Percentiles rank a stretch among this genome's conserved stretches.
Evolutionary conservation across 306 rosid species (phyloP).

Genomic region (Sophora flavescens): DNA sequence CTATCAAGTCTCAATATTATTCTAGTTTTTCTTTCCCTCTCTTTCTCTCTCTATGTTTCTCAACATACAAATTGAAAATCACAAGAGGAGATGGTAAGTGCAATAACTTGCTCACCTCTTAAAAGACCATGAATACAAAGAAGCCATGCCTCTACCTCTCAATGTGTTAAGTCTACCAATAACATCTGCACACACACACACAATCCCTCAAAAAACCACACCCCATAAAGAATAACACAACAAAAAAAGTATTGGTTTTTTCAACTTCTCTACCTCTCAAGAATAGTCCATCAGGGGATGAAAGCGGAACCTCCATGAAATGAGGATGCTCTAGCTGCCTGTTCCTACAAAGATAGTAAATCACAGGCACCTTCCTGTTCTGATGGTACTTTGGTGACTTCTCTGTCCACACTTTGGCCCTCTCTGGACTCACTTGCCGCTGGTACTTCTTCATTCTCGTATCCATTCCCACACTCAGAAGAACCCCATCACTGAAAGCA

Average conservation of each 20-base stretch:
- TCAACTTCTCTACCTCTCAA: conserved; percentile 69
- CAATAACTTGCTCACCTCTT: conserved; percentile 68
- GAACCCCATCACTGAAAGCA: neutral
- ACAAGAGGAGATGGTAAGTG: neutral
- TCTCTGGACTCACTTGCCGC: conserved; percentile 85
- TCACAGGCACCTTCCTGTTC: conserved; percentile 79
- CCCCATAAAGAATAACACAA: neutral
- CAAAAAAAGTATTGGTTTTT: neutral
- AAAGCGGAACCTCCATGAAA: conserved; percentile 88
- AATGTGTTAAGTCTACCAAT: conserved; percentile 72
- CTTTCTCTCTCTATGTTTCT: conserved; percentile 9
- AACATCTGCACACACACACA: conserved; percentile 72
- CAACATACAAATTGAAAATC: conserved; percentile 39
- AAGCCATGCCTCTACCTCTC: conserved; percentile 96
- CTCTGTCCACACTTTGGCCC: conserved; percentile 93
- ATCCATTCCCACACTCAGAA: conserved; percentile 65
- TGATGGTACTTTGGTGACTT: conserved; percentile 84
- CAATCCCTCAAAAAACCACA: conserved; percentile 17
- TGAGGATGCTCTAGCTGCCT: conserved; percentile 96
- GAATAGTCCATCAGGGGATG: conserved; percentile 74
- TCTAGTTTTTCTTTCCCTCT: neutral
- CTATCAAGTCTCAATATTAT: neutral
- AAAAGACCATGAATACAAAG: conserved; percentile 90
- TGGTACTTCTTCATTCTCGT: conserved; percentile 71
- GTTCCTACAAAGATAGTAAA: conserved; percentile 87